These are phyloP conservation scores for Phytophthora agathidicida DNA, from an alignment of 352 stramenopile species.

Conservation along the genomic window DNA sequence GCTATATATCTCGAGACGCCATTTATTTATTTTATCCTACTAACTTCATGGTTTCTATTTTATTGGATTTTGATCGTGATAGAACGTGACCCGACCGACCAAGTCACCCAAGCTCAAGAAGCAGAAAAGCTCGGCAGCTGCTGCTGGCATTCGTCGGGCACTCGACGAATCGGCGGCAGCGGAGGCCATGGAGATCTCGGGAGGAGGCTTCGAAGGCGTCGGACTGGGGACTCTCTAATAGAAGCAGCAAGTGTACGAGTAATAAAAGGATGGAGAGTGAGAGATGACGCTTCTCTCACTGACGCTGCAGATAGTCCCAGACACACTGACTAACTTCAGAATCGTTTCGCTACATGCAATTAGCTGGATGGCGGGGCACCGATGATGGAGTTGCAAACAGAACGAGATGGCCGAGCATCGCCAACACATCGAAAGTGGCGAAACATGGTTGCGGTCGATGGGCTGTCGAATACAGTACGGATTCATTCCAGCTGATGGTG, in stretches of 20 bases:
- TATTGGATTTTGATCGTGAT: constrained; percentile 2
- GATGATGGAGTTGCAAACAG: no score
- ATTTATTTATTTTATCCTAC: constrained; percentile 6
- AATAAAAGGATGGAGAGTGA: constrained; percentile 25
- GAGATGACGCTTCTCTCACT: not conserved
- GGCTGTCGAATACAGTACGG: no score
- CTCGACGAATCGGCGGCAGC: constrained; percentile 54
- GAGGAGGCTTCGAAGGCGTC: constrained; percentile 62
- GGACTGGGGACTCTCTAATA: constrained; percentile 65
- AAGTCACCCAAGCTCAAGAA: constrained; percentile 58
- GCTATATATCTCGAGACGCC: constrained; percentile 7
- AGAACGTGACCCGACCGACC: constrained; percentile 59
- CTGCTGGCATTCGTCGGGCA: constrained; percentile 20
- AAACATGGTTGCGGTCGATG: no score
- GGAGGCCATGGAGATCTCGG: constrained; percentile 62
- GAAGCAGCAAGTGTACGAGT: constrained; percentile 16
- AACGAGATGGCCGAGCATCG: no score
- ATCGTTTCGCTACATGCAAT: no score
- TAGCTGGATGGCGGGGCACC: no score
- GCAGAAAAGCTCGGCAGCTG: constrained; percentile 32
- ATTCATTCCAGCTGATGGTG: no score
- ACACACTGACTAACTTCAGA: no score
- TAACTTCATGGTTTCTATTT: not conserved
- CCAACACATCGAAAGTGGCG: no score
- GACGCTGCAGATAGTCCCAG: no score